Percentiles rank a stretch among this genome's conserved stretches.
phyloP scores from a whole-genome alignment of 495 filamentous ascomycete species.

The Tetracladium setigerum region DNA sequence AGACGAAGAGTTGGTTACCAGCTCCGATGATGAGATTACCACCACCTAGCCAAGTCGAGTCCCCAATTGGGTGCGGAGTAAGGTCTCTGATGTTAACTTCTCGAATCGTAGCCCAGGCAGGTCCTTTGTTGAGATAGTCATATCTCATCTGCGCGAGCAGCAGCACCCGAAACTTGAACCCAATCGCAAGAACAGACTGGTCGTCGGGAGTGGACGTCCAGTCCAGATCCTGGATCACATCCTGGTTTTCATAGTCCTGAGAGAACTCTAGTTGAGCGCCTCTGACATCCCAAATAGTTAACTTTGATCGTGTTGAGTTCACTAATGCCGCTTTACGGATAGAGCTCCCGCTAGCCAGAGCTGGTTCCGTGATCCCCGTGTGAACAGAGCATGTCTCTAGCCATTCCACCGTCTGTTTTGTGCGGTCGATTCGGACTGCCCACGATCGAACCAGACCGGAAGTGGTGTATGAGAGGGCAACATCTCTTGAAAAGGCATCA shows the following conservation, averaged over 20 bases:
- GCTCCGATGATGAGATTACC: slow-evolving; percentile 81
- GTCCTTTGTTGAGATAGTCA: slow-evolving; percentile 84
- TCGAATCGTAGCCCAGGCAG: slow-evolving; percentile 80
- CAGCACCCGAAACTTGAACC: slow-evolving; percentile 77
- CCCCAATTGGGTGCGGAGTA: slow-evolving; percentile 87
- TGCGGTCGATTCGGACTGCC: slow-evolving; percentile 67
- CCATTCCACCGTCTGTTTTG: slow-evolving; percentile 60
- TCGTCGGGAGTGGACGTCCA: slow-evolving; percentile 92
- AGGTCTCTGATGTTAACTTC: slow-evolving; percentile 75
- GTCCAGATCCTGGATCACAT: slow-evolving; percentile 79
- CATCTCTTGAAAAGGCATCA: slow-evolving; percentile 80
- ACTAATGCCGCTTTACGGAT: slow-evolving; percentile 84
- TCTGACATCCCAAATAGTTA: slow-evolving; percentile 90
- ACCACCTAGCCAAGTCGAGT: slow-evolving; percentile 81
- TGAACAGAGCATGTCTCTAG: slow-evolving; percentile 76
- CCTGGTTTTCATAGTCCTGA: slow-evolving; percentile 61
- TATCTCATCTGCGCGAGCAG: slow-evolving; percentile 89
- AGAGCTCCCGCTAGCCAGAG: slow-evolving; percentile 76
- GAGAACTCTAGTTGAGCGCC: slow-evolving; percentile 76
- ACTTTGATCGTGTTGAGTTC: slow-evolving; percentile 58
- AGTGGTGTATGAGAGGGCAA: slow-evolving; percentile 79
- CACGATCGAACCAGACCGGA: slow-evolving; percentile 74
- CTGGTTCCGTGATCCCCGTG: slow-evolving; percentile 65
- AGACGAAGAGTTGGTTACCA: slow-evolving; percentile 89
- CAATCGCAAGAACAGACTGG: slow-evolving; percentile 87